phyloP scores from a whole-genome alignment of 2,329 filamentous ascomycete species.

The Colletotrichum limetticola region DNA sequence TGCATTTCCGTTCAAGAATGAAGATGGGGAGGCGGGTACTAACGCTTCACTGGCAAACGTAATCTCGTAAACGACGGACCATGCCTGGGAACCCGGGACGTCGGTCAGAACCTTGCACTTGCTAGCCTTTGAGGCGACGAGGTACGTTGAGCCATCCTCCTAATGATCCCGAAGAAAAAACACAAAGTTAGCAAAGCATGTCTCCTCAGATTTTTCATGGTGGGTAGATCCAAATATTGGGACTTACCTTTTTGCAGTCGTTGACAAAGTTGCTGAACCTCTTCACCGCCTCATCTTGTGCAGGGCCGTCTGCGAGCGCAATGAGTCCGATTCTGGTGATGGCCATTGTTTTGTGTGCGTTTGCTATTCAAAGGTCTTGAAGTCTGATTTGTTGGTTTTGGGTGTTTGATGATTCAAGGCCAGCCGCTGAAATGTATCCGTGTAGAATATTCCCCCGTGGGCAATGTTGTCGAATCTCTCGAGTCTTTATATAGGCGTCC shows the following conservation, averaged over 20 bases:
- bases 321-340: conserved; percentile 31
- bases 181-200: not conserved
- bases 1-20: too few relatives aligned
- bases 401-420: too few relatives aligned
- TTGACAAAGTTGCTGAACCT: conserved; percentile 22
- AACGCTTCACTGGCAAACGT: conserved; percentile 23
- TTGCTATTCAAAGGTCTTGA: not conserved
- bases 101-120: conserved; percentile 30
- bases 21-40: not conserved
- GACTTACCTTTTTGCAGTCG: conserved; percentile 23
- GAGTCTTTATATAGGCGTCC: conserved; percentile 14
- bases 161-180: not conserved
- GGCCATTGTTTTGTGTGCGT: conserved; percentile 1
- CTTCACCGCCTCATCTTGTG: conserved; percentile 20
- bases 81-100: conserved; percentile 24
- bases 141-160: conserved; percentile 25
- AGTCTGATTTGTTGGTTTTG: not conserved
- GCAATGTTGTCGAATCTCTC: too few relatives aligned
- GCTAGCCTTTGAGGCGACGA: conserved; percentile 30
- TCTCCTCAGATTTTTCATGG: not conserved
- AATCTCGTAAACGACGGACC: conserved; percentile 28
- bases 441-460: too few relatives aligned
- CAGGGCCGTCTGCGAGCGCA: conserved; percentile 21
- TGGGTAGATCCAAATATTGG: not conserved
- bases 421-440: not conserved